phyloP scores from a whole-genome alignment of 306 rosid genomes.

The Albizia julibrissin region DNA sequence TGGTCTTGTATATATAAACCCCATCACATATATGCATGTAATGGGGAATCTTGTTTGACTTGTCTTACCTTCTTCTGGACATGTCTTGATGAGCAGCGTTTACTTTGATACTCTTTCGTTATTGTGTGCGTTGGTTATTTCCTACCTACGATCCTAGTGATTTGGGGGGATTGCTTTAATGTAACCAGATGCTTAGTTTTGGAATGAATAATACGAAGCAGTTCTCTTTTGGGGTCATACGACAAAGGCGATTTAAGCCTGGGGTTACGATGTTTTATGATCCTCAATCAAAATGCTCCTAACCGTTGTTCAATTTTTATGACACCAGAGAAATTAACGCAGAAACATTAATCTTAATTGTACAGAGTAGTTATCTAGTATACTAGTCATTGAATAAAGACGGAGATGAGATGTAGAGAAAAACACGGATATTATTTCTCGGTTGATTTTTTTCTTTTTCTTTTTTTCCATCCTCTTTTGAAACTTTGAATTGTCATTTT shows the following conservation, averaged over 20 bases:
- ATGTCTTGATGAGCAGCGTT: too few species aligned
- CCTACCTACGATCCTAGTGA: background rate
- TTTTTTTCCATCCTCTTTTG: too few species aligned
- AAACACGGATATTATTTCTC: background rate
- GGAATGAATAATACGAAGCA: too few species aligned
- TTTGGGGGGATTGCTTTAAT: too few species aligned
- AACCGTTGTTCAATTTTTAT: background rate
- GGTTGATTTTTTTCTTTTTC: too few species aligned
- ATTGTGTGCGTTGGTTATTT: background rate
- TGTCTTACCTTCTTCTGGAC: background rate
- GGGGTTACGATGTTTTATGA: background rate
- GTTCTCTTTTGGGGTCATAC: too few species aligned
- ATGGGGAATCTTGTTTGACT: background rate
- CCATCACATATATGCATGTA: background rate
- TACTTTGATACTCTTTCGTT: background rate
- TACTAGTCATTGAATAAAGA: background rate
- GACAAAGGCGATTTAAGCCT: too few species aligned
- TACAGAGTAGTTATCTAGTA: too few species aligned
- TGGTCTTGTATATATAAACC: background rate
- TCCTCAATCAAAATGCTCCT: background rate
- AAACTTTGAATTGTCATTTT: background rate
- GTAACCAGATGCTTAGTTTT: too few species aligned
- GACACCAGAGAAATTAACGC: background rate
- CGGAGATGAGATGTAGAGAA: background rate
- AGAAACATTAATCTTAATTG: background rate